These are phyloP conservation scores for Pterulicium gracile DNA, from an alignment of 1,284 basidiomycete species.

Conservation along the genomic window DNA sequence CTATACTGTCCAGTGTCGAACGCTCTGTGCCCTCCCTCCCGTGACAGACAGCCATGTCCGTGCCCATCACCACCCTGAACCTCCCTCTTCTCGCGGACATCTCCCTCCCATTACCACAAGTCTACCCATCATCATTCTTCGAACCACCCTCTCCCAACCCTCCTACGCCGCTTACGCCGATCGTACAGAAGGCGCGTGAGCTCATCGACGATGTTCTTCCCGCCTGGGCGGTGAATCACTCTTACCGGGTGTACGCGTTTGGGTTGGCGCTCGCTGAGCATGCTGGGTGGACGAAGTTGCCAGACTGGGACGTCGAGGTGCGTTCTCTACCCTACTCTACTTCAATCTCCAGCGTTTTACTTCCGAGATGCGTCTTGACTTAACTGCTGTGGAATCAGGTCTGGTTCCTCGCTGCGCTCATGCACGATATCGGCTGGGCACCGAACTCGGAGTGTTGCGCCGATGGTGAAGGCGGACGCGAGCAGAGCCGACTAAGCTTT, in stretches of 20 bases:
- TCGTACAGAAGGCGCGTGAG: not conserved
- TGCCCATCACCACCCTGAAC: not conserved
- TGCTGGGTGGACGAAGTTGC: constrained; percentile 1
- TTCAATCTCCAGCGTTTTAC: not conserved
- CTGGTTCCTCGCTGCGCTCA: constrained; percentile 3
- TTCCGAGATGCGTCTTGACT: not conserved
- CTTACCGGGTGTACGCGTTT: constrained; percentile 1
- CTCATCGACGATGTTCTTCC: constrained; percentile 3
- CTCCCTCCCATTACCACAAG: not conserved
- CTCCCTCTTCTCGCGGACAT: not conserved
- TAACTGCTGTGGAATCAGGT: not conserved
- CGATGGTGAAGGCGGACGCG: not conserved
- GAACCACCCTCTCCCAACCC: not conserved
- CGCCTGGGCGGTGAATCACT: constrained; percentile 1
- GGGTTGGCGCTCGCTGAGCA: constrained; percentile 4
- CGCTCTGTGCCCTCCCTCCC: too few species aligned
- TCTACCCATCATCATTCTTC: constrained; percentile 2
- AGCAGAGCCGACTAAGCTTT: not conserved
- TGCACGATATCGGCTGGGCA: constrained; percentile 5
- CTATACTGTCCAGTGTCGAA: too few species aligned
- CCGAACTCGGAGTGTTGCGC: not conserved
- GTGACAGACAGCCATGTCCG: not conserved
- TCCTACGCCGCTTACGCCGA: constrained; percentile 1
- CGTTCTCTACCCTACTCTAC: not conserved
- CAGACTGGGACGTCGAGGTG: not conserved